Base-by-base conservation (phyloP, 192 early-diverging fungal species). In the Podila minutissima region DNA sequence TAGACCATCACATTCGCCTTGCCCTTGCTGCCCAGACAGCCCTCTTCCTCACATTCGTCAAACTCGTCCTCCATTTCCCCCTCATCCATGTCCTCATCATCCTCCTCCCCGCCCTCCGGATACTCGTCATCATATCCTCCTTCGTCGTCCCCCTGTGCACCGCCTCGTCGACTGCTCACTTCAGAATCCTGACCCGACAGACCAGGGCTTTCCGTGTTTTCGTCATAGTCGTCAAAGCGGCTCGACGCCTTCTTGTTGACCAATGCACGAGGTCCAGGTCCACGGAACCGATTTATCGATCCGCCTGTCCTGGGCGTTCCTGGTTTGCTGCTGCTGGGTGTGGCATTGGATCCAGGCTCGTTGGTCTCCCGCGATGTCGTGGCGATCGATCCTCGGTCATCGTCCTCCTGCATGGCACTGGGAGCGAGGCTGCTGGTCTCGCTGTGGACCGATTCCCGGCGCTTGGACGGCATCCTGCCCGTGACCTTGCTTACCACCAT, bases 401-500 rank as follows among this genome's bases (percentile, higher is more conserved):
- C 53, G 4, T 55, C 53, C 20, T 55, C 53, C 19, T 26, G 53
- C 53, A 55, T 55, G 24, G 29, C 26, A 17, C 29, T 61, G 2
- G 41, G 17, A 22, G 48, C 48, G 15, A 15, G 20, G 35, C 62
- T 35, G 37, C 20, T 63, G 7, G 20, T 63, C 17, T 63, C 28
- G 5, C 28, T 37, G 20, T 29, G 24, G 31, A 66, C 49, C 3
- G 65, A 24, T 12, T 81, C 77, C 10, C 71, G 67, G 32, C 77
- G 71, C 0, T 60, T 49, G 13, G 74, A 37, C 26, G 67, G 71
- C 0, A 81, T 38, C 28, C 71, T 71, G 31, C 62, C 68, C 15
- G 77, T 71, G 13, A 81, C 77, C 53, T 81, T 81, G 22, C 66
- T 48, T 10, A 81, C 71, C 2, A 71, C 71, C 61, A 81, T 38